Conservation (phyloP, 2,329 filamentous ascomycete species). For the Fusarium sp. region DNA sequence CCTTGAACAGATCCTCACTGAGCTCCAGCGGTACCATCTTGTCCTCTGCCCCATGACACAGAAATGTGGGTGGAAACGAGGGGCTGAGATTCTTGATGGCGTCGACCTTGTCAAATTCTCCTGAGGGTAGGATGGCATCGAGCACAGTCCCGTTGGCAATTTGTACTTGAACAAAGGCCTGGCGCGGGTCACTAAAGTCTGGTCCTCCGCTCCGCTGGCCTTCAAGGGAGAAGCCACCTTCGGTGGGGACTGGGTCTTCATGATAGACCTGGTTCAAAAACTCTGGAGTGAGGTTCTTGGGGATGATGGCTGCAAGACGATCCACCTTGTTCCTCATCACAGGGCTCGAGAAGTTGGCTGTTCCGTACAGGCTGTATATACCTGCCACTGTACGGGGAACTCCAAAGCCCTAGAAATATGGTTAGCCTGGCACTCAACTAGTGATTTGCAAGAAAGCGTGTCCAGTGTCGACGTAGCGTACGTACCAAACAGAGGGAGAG, state of each 20-base stretch:
- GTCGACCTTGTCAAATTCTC: conserved; percentile 48
- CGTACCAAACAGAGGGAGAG: conserved; percentile 52
- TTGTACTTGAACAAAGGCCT: conserved; percentile 56
- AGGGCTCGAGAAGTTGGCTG: conserved; percentile 52
- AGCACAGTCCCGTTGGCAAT: conserved; percentile 55
- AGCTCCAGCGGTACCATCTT: not conserved
- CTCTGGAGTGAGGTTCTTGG: conserved; percentile 35
- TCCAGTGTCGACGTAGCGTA: conserved; percentile 32
- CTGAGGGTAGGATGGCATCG: conserved; percentile 44
- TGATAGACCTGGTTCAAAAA: conserved; percentile 53
- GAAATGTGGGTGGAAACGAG: conserved; percentile 52
- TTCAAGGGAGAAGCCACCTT: conserved; percentile 55
- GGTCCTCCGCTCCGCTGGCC: conserved; percentile 51
- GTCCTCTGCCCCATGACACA: not conserved
- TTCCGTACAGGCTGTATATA: conserved; percentile 57
- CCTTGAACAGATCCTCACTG: not conserved
- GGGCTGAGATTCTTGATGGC: conserved; percentile 48
- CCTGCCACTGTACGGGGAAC: conserved; percentile 51
- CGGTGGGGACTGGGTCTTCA: conserved; percentile 51
- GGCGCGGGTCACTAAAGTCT: conserved; percentile 51
- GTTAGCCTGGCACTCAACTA: not conserved
- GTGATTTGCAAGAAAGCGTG: not conserved
- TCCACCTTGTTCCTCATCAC: conserved; percentile 53
- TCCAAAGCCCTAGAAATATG: conserved; percentile 50
- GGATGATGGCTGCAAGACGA: conserved; percentile 44